phyloP scores from a whole-genome alignment of 106 monocot species.

The Platanthera guangdongensis region DNA sequence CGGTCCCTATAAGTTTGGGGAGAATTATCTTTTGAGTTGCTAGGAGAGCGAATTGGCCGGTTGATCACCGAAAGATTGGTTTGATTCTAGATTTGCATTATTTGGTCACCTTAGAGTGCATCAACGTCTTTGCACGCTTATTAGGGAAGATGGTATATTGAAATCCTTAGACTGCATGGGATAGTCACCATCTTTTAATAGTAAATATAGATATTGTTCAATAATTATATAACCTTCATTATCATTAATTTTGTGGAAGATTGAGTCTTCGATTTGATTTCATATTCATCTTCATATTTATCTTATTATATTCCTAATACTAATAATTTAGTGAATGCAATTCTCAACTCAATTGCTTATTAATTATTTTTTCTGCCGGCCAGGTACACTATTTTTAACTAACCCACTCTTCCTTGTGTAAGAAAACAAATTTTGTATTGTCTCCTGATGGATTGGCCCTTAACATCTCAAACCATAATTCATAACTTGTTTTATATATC shows the following conservation, averaged over 20 bases:
- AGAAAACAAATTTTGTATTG: neutral
- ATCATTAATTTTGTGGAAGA: neutral
- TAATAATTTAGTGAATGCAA: neutral
- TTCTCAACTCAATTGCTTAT: neutral
- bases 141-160: neutral
- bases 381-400: neutral
- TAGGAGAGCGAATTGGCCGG: neutral
- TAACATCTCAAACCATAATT: neutral
- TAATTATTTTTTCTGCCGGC: neutral
- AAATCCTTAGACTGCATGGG: neutral
- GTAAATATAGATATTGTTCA: neutral
- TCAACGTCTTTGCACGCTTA: neutral
- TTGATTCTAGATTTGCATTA: neutral
- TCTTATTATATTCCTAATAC: neutral
- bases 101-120: neutral
- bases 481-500: neutral
- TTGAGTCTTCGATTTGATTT: neutral
- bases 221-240: neutral
- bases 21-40: neutral
- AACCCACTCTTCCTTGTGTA: neutral
- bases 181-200: neutral
- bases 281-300: constrained; percentile 2
- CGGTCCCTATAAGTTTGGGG: neutral
- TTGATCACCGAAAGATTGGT: neutral
- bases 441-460: neutral